Conservation (phyloP, 148 eudicot genomes). For the Fagopyrum esculentum region DNA sequence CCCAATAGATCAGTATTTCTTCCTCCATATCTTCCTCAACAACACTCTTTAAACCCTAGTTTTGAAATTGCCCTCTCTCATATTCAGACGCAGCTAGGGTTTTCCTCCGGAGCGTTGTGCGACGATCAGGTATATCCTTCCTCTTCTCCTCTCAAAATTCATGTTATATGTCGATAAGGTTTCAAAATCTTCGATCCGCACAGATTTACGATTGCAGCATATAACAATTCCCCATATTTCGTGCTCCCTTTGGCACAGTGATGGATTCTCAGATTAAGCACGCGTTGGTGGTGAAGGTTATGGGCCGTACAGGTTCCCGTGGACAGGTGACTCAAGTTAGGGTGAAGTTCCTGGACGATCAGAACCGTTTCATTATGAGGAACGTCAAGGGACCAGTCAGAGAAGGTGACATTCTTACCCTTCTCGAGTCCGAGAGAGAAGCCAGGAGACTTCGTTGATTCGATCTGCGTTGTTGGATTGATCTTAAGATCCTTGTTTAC, state of each 20-base stretch:
- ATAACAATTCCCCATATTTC: too few relatives aligned
- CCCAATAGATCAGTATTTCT: not conserved
- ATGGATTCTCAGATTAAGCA: constrained; percentile 32
- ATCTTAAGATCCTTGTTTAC: too few relatives aligned
- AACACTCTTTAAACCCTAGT: not conserved
- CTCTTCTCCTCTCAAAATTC: not conserved
- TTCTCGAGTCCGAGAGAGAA: constrained; percentile 19
- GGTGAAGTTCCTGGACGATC: constrained; percentile 31
- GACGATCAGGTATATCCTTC: constrained; percentile 5
- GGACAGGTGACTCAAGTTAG: constrained; percentile 37
- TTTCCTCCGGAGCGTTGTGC: not conserved
- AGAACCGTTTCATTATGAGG: constrained; percentile 32
- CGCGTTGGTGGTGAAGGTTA: constrained; percentile 26
- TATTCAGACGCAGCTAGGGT: not conserved
- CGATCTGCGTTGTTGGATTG: too few relatives aligned
- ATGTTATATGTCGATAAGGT: not conserved
- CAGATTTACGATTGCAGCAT: too few relatives aligned
- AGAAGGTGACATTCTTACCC: constrained; percentile 21
- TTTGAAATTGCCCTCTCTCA: not conserved
- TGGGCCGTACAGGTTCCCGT: constrained; percentile 36
- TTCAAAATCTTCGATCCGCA: not conserved
- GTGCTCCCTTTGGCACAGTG: too few relatives aligned
- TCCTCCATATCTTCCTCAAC: not conserved
- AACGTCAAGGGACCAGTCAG: constrained; percentile 37
- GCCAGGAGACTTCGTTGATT: constrained; percentile 17